These are phyloP conservation scores for Tricladium varicosporioides DNA, from an alignment of 2,329 filamentous ascomycete genomes.

Conservation along the genomic window DNA sequence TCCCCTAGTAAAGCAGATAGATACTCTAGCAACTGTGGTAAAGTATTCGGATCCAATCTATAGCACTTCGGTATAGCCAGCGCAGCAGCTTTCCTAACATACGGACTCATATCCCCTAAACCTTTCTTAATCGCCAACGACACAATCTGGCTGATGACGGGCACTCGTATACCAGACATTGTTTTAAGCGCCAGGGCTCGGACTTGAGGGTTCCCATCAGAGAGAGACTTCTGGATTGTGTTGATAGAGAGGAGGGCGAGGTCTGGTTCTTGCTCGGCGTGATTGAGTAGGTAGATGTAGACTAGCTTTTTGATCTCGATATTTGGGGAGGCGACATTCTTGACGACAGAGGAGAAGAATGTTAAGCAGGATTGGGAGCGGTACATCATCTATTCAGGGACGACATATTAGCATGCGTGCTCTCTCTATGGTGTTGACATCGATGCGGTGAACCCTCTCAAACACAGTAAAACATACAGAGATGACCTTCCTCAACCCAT, in stretches of 20 bases:
- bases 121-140: conserved; percentile 94
- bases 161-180: conserved; percentile 96
- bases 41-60: conserved; percentile 78
- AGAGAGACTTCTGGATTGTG: conserved; percentile 96
- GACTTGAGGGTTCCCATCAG: conserved; percentile 85
- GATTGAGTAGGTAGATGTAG: conserved; percentile 95
- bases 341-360: conserved; percentile 97
- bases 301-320: conserved; percentile 97
- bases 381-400: conserved; percentile 79
- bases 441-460: neutral
- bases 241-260: conserved; percentile 96
- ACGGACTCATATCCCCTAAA: conserved; percentile 87
- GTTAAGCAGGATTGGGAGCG: conserved; percentile 81
- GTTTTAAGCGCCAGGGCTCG: conserved; percentile 90
- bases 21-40: conserved; percentile 83
- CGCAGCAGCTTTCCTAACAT: conserved; percentile 89
- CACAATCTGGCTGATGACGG: conserved; percentile 96
- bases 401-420: neutral
- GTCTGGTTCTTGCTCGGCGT: conserved; percentile 95
- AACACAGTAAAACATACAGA: conserved; percentile 58
- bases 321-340: conserved; percentile 93
- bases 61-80: conserved; percentile 96
- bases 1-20: conserved; percentile 77
- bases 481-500: conserved; percentile 85
- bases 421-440: neutral